Percentiles rank a stretch among this genome's conserved stretches.
Evolutionary conservation across 2,329 filamentous ascomycete species (phyloP).

Genomic region (Pseudocercospora fuligena): DNA sequence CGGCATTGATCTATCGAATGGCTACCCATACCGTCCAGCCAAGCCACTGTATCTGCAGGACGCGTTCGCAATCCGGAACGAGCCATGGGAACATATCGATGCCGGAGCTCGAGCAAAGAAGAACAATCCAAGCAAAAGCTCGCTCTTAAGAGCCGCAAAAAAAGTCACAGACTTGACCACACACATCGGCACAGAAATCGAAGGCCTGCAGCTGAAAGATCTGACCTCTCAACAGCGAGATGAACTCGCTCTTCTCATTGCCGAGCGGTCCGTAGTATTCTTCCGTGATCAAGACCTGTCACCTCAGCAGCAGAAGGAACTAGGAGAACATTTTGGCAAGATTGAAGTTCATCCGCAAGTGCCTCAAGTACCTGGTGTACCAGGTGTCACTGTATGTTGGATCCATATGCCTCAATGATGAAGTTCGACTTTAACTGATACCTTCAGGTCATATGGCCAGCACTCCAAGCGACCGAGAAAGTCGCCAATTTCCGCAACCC

Average conservation of each 20-base stretch:
- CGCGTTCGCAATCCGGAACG: conserved; percentile 66
- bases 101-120: conserved; percentile 63
- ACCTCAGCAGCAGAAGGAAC: conserved; percentile 66
- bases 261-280: conserved; percentile 69
- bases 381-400: conserved; percentile 53
- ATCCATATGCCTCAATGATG: background rate
- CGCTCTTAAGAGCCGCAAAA: conserved; percentile 64
- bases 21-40: conserved; percentile 73
- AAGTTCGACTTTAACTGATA: too few species aligned
- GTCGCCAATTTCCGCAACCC: conserved; percentile 68
- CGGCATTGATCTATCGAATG: conserved; percentile 70
- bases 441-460: conserved; percentile 67
- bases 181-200: conserved; percentile 68
- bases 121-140: conserved; percentile 60
- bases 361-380: conserved; percentile 69
- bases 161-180: conserved; percentile 66
- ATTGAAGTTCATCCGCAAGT: conserved; percentile 74
- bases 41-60: conserved; percentile 72
- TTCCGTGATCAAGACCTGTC: conserved; percentile 66
- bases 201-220: conserved; percentile 66
- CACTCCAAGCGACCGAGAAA: conserved; percentile 65
- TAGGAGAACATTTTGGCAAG: conserved; percentile 68
- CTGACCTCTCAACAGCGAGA: conserved; percentile 64
- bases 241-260: conserved; percentile 66
- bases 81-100: conserved; percentile 61